phyloP scores from a whole-genome alignment of 73 alveolate genomes.

The Uronychia setigera region DNA sequence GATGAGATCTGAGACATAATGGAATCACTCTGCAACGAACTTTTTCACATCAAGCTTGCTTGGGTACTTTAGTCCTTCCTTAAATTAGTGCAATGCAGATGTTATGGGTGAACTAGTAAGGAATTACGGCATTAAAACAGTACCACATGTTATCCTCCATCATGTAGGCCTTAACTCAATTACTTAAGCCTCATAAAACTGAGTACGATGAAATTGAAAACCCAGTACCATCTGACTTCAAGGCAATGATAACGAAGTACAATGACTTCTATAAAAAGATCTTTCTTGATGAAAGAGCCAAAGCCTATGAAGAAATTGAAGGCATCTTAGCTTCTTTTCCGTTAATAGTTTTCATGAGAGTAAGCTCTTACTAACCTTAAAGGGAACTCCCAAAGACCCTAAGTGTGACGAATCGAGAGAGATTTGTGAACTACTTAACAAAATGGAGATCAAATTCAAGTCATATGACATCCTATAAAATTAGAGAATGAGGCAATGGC shows the following conservation, averaged over 20 bases:
- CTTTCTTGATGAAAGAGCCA: conserved; percentile 27
- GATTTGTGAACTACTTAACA: conserved; percentile 15
- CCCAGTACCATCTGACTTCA: background rate
- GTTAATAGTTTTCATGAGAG: conserved; percentile 41
- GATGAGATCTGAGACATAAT: conserved; percentile 18
- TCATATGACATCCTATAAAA: conserved; percentile 36
- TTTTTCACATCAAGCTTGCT: too few species aligned
- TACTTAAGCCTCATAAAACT: conserved; percentile 16
- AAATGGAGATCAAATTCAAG: conserved; percentile 40
- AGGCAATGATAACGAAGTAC: conserved; percentile 5
- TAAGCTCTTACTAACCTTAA: background rate
- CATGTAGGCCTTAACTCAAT: background rate
- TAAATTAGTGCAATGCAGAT: conserved; percentile 31
- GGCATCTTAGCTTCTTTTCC: conserved; percentile 23
- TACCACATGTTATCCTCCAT: conserved; percentile 17
- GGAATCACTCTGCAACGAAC: too few species aligned
- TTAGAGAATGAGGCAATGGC: conserved; percentile 46
- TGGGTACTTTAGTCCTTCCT: background rate
- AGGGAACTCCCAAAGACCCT: conserved; percentile 51
- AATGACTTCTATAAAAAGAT: conserved; percentile 21
- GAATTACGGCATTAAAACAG: conserved; percentile 3
- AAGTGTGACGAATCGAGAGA: conserved; percentile 24
- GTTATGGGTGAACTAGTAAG: conserved; percentile 12
- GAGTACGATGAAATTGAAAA: conserved; percentile 3
- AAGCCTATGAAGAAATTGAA: conserved; percentile 31